Conservation (phyloP, 2,329 filamentous ascomycete genomes). For the Xylaria sp. region DNA sequence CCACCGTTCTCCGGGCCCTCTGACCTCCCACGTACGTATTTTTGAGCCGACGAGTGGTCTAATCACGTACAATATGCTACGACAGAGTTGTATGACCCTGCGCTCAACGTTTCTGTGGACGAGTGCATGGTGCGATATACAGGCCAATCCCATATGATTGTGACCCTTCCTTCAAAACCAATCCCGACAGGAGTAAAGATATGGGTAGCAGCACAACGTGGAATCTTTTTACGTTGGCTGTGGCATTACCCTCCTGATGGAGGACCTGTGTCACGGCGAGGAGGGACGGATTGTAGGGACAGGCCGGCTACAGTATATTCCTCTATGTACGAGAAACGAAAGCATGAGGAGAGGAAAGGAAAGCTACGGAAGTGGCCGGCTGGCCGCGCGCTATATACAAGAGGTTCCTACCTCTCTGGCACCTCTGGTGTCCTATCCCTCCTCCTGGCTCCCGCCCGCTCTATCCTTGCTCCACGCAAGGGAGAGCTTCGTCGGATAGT, state of each 20-base stretch:
- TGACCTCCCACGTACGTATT: background rate
- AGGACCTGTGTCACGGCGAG: too few relatives aligned
- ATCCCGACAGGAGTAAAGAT: background rate
- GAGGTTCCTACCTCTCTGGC: too few relatives aligned
- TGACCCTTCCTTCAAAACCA: background rate
- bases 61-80: background rate
- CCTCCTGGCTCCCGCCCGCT: too few relatives aligned
- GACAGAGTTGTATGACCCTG: background rate
- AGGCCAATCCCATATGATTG: background rate
- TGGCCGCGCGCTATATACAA: too few relatives aligned
- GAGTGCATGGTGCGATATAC: background rate
- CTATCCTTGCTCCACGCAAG: too few relatives aligned
- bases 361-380: too few relatives aligned
- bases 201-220: background rate
- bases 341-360: too few relatives aligned
- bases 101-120: background rate
- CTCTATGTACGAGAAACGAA: too few relatives aligned
- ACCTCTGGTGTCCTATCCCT: too few relatives aligned
- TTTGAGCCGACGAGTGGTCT: background rate
- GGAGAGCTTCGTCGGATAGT: too few relatives aligned
- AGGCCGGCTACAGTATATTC: too few relatives aligned
- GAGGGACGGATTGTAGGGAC: too few relatives aligned
- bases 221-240: background rate
- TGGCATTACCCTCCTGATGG: background rate
- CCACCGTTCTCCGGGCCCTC: background rate